Base-by-base conservation (phyloP, 129 eudicot genomes). In the Ambrosia trifida region DNA sequence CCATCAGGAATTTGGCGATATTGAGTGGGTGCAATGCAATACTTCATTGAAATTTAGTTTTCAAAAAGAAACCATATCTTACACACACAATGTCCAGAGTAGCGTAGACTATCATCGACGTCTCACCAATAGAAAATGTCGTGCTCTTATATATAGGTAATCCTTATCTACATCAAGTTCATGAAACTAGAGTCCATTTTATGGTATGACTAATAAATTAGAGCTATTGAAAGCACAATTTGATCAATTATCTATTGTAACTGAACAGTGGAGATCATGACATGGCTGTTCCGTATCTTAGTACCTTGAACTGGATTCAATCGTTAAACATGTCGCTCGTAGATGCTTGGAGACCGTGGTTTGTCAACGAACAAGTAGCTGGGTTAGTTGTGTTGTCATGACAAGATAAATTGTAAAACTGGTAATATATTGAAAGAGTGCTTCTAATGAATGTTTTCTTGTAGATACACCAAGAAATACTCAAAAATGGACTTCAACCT, bases 201-300 rank as follows among this genome's bases (percentile, higher is more conserved):
- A 6, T 20, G 30, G 14, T 54, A 3, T 11, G 11, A 4, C 61
- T 54, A 13, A 19, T 19, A 16, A 3, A 54, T 54, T 56, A 24
- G 33, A 44, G 38, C 20, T 19, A 38, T 43, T 41, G 70, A 66
- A 67, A 67, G 44, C 16, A 47, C 31, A 51, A 52, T 32, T 6
- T 40, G 10, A 70, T 38, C 38, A 17, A 33, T 66, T 50, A 47
- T 3, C 24, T 61, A 63, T 49, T 9, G 20, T 24, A 0, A 47
- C 49, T 43, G 32, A 60, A 65, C 47, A 77, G 81, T 50, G 81
- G 81, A 58, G 81, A 77, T 69, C 81, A 77, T 70, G 81, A 77
- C 51, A 77, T 77, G 76, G 36, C n/a, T 18, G 11, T 77, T 35
- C 72, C 81, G 2, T 38, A 77, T 16, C 5, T 70, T 14, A 24